Base-by-base conservation (phyloP, 1,284 basidiomycete species). In the Ustilago sp. region DNA sequence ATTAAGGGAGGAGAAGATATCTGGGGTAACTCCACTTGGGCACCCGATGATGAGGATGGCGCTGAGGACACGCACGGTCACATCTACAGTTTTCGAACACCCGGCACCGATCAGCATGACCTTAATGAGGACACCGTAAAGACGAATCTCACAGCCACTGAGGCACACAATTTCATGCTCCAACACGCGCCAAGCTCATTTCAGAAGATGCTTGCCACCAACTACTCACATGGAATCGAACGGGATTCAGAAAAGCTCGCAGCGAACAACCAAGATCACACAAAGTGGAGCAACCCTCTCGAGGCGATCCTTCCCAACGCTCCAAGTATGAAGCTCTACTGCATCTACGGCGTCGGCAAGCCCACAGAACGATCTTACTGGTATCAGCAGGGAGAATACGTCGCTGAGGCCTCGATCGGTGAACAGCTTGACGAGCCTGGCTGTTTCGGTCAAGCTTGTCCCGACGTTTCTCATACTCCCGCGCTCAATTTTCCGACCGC, bases 201-300 rank as follows among this genome's bases (percentile, higher is more conserved):
- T 87, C 92, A 86, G 36, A 77, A 93, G 88, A 99, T 98, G 96
- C 88, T 98, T 47, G 89, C 88, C 48, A 89, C 89, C 1, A 99
- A 98, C 86, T 99, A 96, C 87, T 95, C 93, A n/a, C 92, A 91
- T 86, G 95, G 94, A 0, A 92, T 98, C 54, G 95, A 98, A 87
- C 89, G 91, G 11, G 90, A 95, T 81, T 91, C 43, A 1, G 38
- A 51, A 4, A 63, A 77, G 63, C 68, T 87, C 35, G 66, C 62
- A 12, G 70, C 61, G 36, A 87, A 87, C 79, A 81, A 87, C 68
- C 69, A 76, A 28, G 84, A 85, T 55, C 84, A 85, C 13, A 77
- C 73, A 34, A 85, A 80, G 66, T 99, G 96, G 95, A 89, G 92
- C n/a, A 99, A 99, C 86, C 96, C 96, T 9, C 89, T 98, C 7